Base-by-base conservation (phyloP, 768 basidiomycete genomes). In the Termitomyces sp. region DNA sequence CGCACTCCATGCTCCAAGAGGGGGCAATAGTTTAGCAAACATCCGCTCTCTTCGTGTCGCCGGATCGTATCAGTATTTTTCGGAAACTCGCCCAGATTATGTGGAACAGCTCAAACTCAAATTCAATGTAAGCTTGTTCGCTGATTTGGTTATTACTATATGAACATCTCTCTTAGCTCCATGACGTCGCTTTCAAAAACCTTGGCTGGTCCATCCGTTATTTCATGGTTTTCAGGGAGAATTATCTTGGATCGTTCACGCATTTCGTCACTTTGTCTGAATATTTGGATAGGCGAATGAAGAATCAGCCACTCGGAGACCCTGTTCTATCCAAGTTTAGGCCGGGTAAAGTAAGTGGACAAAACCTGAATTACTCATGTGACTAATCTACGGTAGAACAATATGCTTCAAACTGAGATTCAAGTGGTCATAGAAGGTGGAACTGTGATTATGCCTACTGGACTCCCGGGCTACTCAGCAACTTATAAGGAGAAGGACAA, bases 191-290 rank as follows among this genome's bases (percentile, higher is more conserved):
- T 9, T 88, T 86, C 71, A 89, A 88, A 66, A 74, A 78, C 1
- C 72, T 93, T 50, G 95, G 94, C 22, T 97, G 95, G 95, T 85
- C 85, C 2, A 81, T 95, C 56, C 84, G 94, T 35, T 86, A 93
- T 64, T 78, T 96, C 60, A 89, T 98, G 84, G 83, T 88, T 38
- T 64, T 97, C 54, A 85, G 89, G 43, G 93, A 96, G 64, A 98
- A 98, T 69, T 98, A 98, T 69, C 84, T 98, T 47, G 96, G 96
- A 11, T 79, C 83, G 5, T 98, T 97, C 70, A 97, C 94, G 2
- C 90, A 96, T 60, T 98, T 95, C 63, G 86, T 87, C 3, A 97
- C 92, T 0, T 76, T 93, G 39, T 81, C 79, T 20, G 96, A 98
- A 72, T 96, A 93, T 66, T 73, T 93, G 43, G 81, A 86, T 50